Conservation (phyloP, 2,329 filamentous ascomycete species). For the Periconia digitata region DNA sequence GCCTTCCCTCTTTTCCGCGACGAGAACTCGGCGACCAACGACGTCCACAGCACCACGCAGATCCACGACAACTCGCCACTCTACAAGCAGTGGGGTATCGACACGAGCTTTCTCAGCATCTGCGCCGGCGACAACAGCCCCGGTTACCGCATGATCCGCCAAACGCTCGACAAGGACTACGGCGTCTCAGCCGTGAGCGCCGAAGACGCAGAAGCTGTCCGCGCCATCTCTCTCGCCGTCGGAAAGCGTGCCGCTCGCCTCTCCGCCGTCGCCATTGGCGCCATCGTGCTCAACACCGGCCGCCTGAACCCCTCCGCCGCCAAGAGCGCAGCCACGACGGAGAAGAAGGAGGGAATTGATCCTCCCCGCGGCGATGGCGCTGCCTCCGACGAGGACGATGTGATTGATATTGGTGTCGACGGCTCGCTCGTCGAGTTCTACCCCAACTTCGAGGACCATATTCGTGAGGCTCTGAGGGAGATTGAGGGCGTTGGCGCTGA, state of each 20-base stretch:
- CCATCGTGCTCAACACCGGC: constrained; percentile 78
- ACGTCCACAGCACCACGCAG: constrained; percentile 65
- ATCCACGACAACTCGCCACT: constrained; percentile 60
- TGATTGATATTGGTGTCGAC: constrained; percentile 91
- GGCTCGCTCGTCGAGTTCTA: constrained; percentile 95
- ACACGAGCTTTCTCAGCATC: constrained; percentile 86
- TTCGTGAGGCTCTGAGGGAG: constrained; percentile 76
- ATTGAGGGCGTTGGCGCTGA: constrained; percentile 75
- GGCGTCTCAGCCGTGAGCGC: constrained; percentile 73
- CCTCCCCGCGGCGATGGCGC: constrained; percentile 33
- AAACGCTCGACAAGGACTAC: constrained; percentile 75
- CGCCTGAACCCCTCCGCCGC: constrained; percentile 55
- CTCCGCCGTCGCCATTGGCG: constrained; percentile 83
- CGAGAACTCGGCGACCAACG: constrained; percentile 71
- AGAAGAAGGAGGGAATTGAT: constrained; percentile 37
- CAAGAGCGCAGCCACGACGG: constrained; percentile 37
- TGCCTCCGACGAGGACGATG: constrained; percentile 58
- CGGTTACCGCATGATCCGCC: constrained; percentile 71
- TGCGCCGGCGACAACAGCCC: constrained; percentile 78
- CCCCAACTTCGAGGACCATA: constrained; percentile 85
- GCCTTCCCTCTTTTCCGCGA: constrained; percentile 73
- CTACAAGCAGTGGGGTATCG: constrained; percentile 82
- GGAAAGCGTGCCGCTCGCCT: constrained; percentile 86
- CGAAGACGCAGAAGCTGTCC: constrained; percentile 87
- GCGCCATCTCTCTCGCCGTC: constrained; percentile 78